phyloP scores from a whole-genome alignment of 495 filamentous ascomycete genomes.

The Talaromyces thailandensis region DNA sequence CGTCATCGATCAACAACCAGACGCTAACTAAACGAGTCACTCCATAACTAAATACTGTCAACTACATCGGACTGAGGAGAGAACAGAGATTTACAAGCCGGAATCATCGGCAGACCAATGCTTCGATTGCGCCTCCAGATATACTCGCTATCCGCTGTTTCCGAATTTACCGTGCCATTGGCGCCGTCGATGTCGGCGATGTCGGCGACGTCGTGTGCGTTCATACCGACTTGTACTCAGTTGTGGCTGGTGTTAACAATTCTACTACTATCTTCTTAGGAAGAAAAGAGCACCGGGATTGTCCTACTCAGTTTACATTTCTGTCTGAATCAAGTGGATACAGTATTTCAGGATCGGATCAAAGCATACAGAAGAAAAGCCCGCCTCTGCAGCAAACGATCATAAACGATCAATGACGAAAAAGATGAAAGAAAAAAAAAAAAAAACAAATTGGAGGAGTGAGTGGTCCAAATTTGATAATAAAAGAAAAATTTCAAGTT shows the following conservation, averaged over 20 bases:
- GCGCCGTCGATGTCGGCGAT: background rate
- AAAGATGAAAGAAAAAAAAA: background rate
- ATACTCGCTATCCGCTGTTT: background rate
- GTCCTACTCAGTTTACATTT: background rate
- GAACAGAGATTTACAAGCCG: background rate
- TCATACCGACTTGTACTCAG: background rate
- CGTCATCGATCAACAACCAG: background rate
- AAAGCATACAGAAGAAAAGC: background rate
- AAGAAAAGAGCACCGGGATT: background rate
- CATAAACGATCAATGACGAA: background rate
- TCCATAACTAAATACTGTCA: background rate
- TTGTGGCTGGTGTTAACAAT: background rate
- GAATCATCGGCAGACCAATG: background rate
- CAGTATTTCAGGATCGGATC: background rate
- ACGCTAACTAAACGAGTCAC: background rate
- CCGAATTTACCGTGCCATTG: background rate
- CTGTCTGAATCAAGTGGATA: background rate
- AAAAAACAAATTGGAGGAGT: background rate
- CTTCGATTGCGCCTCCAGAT: background rate
- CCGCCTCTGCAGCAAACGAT: background rate
- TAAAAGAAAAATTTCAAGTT: background rate
- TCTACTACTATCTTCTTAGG: too few relatives aligned
- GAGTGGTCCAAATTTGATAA: background rate
- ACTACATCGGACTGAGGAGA: background rate
- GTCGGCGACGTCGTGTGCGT: too few relatives aligned